Base-by-base conservation (phyloP, 331 rosid species). In the Dryas integrifolia region DNA sequence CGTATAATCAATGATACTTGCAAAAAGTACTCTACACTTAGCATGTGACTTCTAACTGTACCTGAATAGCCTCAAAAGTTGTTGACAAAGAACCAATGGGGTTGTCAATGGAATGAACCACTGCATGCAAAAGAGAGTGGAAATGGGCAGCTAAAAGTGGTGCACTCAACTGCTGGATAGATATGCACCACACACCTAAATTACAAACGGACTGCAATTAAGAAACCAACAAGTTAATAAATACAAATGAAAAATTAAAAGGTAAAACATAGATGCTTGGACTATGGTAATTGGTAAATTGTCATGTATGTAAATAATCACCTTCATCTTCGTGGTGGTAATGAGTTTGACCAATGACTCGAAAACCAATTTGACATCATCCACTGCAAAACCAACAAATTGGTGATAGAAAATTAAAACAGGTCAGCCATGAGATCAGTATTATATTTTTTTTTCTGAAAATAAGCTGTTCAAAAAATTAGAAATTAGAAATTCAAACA, bases 21-120 rank as follows among this genome's bases (percentile, higher is more conserved):
- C 2, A 3, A 68, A 44, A 21, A 44, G 40, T 45, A 39, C 40
- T 65, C 39, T 45, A 45, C 4, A 65, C 53, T 44, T 53, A 5
- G 69, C 8, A 65, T 21, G 5, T 3, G 9, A 21, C 5, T 5
- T 2, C 41, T 50, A 14, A 52, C 35, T 58, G 49, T 73, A 92
- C 97, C 96, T 87, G 96, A 44, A 81, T 88, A 75, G 98, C 96
- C 90, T 90, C 97, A 77, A 88, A 88, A 62, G 96, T 90, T 15
- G 96, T 88, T 47, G 97, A 93, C 84, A 90, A 67, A 48, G 94
- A 93, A 75, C 97, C 96, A 80, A 87, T 76, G 9, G 97, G 98
- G 81, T 92, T 92, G 81, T 90, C 91, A 39, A 90, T 84, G 72
- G 96, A 93, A 79, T 87, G 94, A 70, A 86, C 81, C 60, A 90